Conservation (phyloP, 2,329 filamentous ascomycete genomes). For the Fusarium redolens region DNA sequence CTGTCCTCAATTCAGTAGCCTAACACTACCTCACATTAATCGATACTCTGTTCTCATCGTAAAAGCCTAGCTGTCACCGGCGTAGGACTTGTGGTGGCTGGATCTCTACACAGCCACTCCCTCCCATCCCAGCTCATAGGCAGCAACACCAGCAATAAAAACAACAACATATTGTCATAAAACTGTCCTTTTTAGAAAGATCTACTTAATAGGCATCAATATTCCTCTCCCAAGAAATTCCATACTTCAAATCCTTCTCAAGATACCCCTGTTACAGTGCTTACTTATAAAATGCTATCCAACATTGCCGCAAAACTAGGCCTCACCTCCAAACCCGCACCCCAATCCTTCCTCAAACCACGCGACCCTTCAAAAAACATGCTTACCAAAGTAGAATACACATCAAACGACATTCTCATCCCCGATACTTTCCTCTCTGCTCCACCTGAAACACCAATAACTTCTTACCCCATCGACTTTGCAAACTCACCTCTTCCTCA, state of each 20-base stretch:
- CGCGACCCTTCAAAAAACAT: conserved; percentile 8
- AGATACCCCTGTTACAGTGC: neutral
- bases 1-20: neutral
- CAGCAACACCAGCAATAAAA: conserved; percentile 20
- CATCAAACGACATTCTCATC: conserved; percentile 48
- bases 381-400: conserved; percentile 41
- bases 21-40: no score
- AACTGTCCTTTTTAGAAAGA: neutral
- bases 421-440: conserved; percentile 59
- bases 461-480: conserved; percentile 63
- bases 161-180: neutral
- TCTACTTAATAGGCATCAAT: conserved; percentile 4
- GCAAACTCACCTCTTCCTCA: conserved; percentile 58
- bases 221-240: no score
- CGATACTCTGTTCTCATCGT: neutral
- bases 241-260: no score
- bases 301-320: conserved; percentile 40
- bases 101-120: neutral
- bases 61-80: conserved; percentile 12
- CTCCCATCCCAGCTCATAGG: conserved; percentile 5
- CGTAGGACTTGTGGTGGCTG: conserved; percentile 31
- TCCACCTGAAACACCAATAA: conserved; percentile 55
- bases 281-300: conserved; percentile 37
- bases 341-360: neutral
- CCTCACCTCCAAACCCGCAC: conserved; percentile 6